Evolutionary conservation across 768 basidiomycete species (phyloP), one percentile per base, ranked within the genome.

Genomic region (Auricularia cornea): DNA sequence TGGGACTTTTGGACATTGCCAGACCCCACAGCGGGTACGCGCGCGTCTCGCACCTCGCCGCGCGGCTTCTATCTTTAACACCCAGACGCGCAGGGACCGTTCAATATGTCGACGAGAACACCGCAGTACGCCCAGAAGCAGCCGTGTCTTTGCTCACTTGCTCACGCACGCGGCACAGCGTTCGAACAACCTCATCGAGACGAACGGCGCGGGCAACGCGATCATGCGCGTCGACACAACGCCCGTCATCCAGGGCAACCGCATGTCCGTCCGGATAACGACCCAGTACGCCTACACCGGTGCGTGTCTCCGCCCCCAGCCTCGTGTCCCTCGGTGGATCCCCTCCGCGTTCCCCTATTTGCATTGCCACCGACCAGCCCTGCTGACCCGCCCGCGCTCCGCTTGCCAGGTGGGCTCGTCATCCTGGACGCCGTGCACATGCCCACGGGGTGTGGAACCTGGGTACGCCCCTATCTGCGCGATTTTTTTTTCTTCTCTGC

Each of bases 201-300:
- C 94, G 69, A 94, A 92, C 70, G 66, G 69, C 28, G 80, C 79
- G 11, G 90, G 91, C 26, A 83, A 92, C 74, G 91, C 89, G 20
- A 74, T 97, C 62, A 95, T 98, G 93, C 79, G 84, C 35, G 87
- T 96, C 29, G 92, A 96, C 71, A 94, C 90, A 5, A 95, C 92
- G 3, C 80, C 84, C 11, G 81, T 75, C 20, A 88, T 94, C 33
- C 69, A 81, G n/a, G 82, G 72, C 44, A 88, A 81, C 61, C 84
- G 94, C 64, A 81, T 84, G 73, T 88, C 89, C 66, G 81, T 96
- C 41, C 86, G 94, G 66, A 88, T 98, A 67, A 85, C 84, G 59
- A 85, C 88, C 0, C 71, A 84, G 31, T 72, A 77, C 60, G 73
- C 76, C 2, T 89, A 83, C 69, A 88, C 82, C 35, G 84, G 84